Base-by-base conservation (phyloP, 495 filamentous ascomycete species). In the Aspergillus panamensis region DNA sequence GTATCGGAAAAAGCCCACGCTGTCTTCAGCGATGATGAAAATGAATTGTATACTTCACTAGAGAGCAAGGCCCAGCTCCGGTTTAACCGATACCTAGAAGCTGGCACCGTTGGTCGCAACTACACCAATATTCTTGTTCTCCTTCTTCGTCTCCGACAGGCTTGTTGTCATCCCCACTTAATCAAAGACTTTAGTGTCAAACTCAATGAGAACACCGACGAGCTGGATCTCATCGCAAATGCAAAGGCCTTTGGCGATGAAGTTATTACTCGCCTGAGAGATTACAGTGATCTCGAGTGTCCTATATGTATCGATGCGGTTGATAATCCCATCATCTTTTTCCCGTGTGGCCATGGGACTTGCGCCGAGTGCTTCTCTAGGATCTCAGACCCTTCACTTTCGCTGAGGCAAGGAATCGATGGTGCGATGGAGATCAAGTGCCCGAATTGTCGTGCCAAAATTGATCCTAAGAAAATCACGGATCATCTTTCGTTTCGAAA, bases 111-210 rank as follows among this genome's bases (percentile, higher is more conserved):
- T 2, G 88, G 87, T 13, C 85, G 81, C 57, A 86, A 94, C 60
- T 97, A 96, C 66, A 88, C 85, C 6, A 89, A 88, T 62, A 86
- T 97, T 44, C 78, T 97, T 16, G 87, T 95, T 30, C 79, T 96
- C 20, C 81, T 98, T 45, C 79, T 98, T 12, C 89, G 93, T 13
- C 82, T 98, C 32, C 70, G 76, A 48, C 94, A 98, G 71, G 89
- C 89, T 31, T 94, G 90, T 65, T 96, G 91, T 62, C 94, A 98
- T 70, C 92, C 92, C 1, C 89, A 95, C 67, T 76, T 98, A n/a
- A 92, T 95, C 51, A 79, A 77, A 10, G 91, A 93, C 55, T 85
- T 88, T 60, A 85, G 84, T 31, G 65, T 76, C 20, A 75, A 84
- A 53, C 42, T 77, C n/a, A 73, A 70, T 49, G 70, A 78, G 56